Evolutionary conservation across 768 basidiomycete genomes (phyloP), one percentile per base, ranked within the genome.

Genomic region (Daedaleopsis sinensis): DNA sequence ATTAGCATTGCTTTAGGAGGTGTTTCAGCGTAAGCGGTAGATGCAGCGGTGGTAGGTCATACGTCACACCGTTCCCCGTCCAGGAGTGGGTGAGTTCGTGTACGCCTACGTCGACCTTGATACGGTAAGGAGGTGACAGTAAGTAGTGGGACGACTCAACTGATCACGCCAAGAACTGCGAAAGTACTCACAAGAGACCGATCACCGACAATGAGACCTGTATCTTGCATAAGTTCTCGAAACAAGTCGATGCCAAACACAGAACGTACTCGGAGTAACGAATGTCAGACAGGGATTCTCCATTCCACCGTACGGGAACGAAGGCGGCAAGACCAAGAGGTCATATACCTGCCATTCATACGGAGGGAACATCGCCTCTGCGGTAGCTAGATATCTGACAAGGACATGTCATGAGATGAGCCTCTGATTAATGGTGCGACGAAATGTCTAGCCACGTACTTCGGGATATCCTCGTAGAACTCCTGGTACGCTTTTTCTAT

Each of bases 291-390:
- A 95, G 0, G 91, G 86, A 68, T 96, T 95, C 84, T 96, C 94
- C 92, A 92, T 90, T 61, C 93, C 94, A 52, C 94, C 95, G 71
- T 91, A 96, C 1, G 95, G 96, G 82, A 97, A 98, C 0, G 91
- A 89, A 15, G 93, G 89, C 0, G 96, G 96, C 4, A 98, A 80
- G 23, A 98, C 87, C 19, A 98, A 80, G 1, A 96, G 72, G 71
- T 98, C 95, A 69, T 95, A 97, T 0, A 94, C 89, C 3, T 91
- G 88, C 68, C 95, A 98, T 53, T 78, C 78, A 70, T 98, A 98
- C 0, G 87, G 80, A 0, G 83, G 83, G 0, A 91, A 82, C 39
- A 94, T 78, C 13, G 84, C 79, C 73, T 97, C 94, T 57, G 90
- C 92, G 16, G 82, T 84, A 2, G 84, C 79, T 59, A 97, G 75